Evolutionary conservation across 2,329 filamentous ascomycete genomes (phyloP).

Genomic region (Cercospora janseana): DNA sequence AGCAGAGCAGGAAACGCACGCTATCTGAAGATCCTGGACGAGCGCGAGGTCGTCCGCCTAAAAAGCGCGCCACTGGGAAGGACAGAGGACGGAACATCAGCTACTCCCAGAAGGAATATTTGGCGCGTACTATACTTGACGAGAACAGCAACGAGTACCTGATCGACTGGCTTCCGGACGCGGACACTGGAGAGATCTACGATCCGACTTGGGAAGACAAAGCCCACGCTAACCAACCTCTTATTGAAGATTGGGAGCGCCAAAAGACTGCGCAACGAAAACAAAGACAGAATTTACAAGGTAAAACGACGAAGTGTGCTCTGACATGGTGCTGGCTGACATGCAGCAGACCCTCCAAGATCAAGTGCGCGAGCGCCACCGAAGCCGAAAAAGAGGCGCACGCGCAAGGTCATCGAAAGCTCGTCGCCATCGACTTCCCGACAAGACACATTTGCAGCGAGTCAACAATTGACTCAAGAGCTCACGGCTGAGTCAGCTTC

Average conservation of each 20-base stretch:
- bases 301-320: background rate
- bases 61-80: slow-evolving; percentile 9
- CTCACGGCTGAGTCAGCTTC: background rate
- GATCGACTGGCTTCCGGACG: slow-evolving; percentile 58
- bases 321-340: background rate
- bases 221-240: slow-evolving; percentile 36
- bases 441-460: background rate
- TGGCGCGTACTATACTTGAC: slow-evolving; percentile 35
- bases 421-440: slow-evolving; percentile 18
- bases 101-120: slow-evolving; percentile 30
- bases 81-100: background rate
- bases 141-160: slow-evolving; percentile 46
- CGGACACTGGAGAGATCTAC: slow-evolving; percentile 50
- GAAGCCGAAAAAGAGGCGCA: background rate
- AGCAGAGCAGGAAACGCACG: slow-evolving; percentile 10
- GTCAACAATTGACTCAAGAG: background rate
- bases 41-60: slow-evolving; percentile 5
- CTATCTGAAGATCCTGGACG: slow-evolving; percentile 5
- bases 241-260: slow-evolving; percentile 40
- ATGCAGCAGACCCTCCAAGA: background rate
- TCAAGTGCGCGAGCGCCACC: background rate
- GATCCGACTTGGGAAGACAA: slow-evolving; percentile 54
- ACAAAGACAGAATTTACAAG: background rate
- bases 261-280: slow-evolving; percentile 25
- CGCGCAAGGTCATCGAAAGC: slow-evolving; percentile 24